Base-by-base conservation (phyloP, 2,329 filamentous ascomycete species). In the Zymoseptoria pseudotritici region DNA sequence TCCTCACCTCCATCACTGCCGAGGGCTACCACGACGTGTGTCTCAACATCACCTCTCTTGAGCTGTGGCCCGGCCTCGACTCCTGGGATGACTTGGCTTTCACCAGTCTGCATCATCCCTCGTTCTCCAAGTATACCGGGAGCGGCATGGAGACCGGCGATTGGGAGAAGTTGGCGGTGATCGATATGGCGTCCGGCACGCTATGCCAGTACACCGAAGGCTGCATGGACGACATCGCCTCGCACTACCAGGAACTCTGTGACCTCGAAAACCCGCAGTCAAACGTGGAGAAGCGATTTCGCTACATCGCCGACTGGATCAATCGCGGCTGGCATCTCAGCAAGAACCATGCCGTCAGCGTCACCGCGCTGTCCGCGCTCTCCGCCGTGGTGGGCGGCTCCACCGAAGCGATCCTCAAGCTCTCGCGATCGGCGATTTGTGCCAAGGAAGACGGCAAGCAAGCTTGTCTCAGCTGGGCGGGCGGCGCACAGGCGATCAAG, bases 171-270 rank as follows among this genome's bases (percentile, higher is more conserved):
- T 13, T 58, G 52, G 57, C 57, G 26, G 36, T 59, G 17, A 13
- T 59, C 4, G 53, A 59, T 24, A 8, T 55, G 5, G 57, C 57
- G n/a, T 59, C 57, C 26, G 53, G 53, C 13, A 59, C 21, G 11
- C 51, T 59, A 22, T 59, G 57, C 31, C 52, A 59, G 13, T 22
- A 55, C 17, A 59, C 57, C 2, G 53, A 55, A 9, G 57, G 57
- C 53, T 59, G 57, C 11, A 55, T 56, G 53, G 53, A 59, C 53
- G 53, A 59, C 22, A 55, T 59, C 20, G 49, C 31, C 17, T n/a
- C 53, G 13, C 26, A 55, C 57, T 55, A 55, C 57, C 20, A 51
- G n/a, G 2, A 22, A 4, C n/a, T 51, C 19, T 51, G 50, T 22
- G 56, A 54, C 24, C 49, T 17, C 10, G 56, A 53, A 54, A 11